These are phyloP conservation scores for Naganishia antarctica DNA, from an alignment of 768 basidiomycete genomes.

Conservation along the genomic window DNA sequence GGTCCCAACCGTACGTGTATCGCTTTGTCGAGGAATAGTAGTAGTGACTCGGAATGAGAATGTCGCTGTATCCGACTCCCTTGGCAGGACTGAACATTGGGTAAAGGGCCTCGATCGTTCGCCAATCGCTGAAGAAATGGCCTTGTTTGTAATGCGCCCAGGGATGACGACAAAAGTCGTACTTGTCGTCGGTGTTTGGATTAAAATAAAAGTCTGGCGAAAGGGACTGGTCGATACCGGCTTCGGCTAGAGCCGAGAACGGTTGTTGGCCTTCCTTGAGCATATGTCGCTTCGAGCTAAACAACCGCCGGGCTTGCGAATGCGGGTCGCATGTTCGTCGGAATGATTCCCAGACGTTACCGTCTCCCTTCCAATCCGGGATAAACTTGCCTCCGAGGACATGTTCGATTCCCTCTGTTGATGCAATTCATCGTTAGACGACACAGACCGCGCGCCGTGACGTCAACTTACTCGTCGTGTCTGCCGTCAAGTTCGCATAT, in stretches of 20 bases:
- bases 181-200: conserved; percentile 58
- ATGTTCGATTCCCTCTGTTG: conserved; percentile 55
- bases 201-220: conserved; percentile 63
- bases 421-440: background rate
- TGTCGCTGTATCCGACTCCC: conserved; percentile 76
- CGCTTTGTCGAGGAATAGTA: conserved; percentile 75
- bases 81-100: conserved; percentile 92
- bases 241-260: conserved; percentile 43
- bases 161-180: conserved; percentile 75
- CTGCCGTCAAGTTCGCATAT: conserved; percentile 65
- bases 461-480: conserved; percentile 45
- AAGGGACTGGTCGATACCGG: conserved; percentile 50
- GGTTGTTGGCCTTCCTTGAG: conserved; percentile 49
- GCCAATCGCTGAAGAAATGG: conserved; percentile 96
- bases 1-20: conserved; percentile 90
- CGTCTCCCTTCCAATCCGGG: conserved; percentile 77
- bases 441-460: no score
- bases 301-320: conserved; percentile 74
- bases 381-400: conserved; percentile 64
- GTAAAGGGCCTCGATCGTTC: conserved; percentile 78
- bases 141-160: conserved; percentile 83
- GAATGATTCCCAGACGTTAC: conserved; percentile 87
- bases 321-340: conserved; percentile 80
- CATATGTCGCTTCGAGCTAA: conserved; percentile 62
- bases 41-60: conserved; percentile 92